Percentiles rank a stretch among this genome's conserved stretches.
These are phyloP conservation scores for Populus hybrid DNA, from an alignment of 441 rosid genomes.

Conservation along the genomic window DNA sequence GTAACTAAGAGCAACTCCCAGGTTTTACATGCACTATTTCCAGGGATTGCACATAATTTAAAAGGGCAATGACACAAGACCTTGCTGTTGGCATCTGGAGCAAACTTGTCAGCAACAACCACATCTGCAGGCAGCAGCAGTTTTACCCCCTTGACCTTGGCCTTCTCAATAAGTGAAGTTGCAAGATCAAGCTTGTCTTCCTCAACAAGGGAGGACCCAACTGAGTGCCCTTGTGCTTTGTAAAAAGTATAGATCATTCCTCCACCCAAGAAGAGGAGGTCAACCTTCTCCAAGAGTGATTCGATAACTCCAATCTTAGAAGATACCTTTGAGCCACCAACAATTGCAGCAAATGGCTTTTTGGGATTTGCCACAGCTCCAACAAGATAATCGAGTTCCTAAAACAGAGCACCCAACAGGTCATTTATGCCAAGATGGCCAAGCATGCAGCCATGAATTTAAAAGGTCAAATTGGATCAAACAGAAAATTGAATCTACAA, in stretches of 20 bases:
- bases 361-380: conserved; percentile 89
- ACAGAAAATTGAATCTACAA: neutral
- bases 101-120: conserved; percentile 82
- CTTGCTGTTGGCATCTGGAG: conserved; percentile 84
- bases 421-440: neutral
- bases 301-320: conserved; percentile 90
- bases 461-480: neutral
- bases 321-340: conserved; percentile 92
- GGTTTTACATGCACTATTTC: neutral
- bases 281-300: conserved; percentile 69
- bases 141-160: conserved; percentile 68
- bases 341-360: conserved; percentile 96
- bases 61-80: conserved; percentile 30
- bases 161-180: conserved; percentile 74
- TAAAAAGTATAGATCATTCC: conserved; percentile 91
- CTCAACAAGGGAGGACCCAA: conserved; percentile 91
- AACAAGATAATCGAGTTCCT: conserved; percentile 97
- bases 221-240: conserved; percentile 74
- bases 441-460: neutral
- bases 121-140: conserved; percentile 86
- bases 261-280: conserved; percentile 80
- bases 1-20: neutral
- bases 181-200: conserved; percentile 88
- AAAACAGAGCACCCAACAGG: conserved; percentile 7
- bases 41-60: neutral